Conservation (phyloP, 2,329 filamentous ascomycete species). For the Truncatella angustata region DNA sequence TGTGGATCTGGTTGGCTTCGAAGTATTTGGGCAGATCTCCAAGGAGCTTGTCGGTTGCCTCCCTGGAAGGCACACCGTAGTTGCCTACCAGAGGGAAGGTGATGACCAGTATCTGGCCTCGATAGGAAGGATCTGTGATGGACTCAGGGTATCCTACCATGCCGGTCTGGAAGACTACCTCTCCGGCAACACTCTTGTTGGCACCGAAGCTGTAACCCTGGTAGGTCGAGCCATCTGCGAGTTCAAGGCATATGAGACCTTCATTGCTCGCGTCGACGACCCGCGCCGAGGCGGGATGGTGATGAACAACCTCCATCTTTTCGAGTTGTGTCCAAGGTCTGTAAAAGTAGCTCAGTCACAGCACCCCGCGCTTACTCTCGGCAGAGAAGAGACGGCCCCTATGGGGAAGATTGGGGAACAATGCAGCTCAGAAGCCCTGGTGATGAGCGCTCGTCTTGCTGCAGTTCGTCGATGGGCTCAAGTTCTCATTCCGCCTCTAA, state of each 20-base stretch:
- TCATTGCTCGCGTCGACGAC: constrained; percentile 52
- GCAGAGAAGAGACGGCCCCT: not conserved
- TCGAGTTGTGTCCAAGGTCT: not conserved
- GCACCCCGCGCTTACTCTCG: constrained; percentile 8
- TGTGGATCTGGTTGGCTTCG: constrained; percentile 88
- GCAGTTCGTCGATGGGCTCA: constrained; percentile 3
- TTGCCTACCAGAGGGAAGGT: constrained; percentile 96
- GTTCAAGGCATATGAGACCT: constrained; percentile 79
- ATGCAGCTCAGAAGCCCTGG: constrained; percentile 9
- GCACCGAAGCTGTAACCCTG: constrained; percentile 97
- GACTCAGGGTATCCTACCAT: constrained; percentile 99
- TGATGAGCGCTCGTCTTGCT: constrained; percentile 2
- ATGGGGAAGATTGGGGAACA: constrained; percentile 1
- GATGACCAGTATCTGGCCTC: constrained; percentile 91
- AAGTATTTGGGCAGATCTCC: constrained; percentile 88
- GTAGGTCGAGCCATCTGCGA: constrained; percentile 87
- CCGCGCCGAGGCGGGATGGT: constrained; percentile 61
- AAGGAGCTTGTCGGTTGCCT: constrained; percentile 80
- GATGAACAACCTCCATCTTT: constrained; percentile 36
- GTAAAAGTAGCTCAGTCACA: not conserved
- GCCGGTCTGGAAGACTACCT: constrained; percentile 98
- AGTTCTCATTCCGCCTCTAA: constrained; percentile 9
- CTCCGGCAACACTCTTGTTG: constrained; percentile 88
- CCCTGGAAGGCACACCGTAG: constrained; percentile 91
- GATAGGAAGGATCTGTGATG: constrained; percentile 82